These are phyloP conservation scores for Pleurotus pulmonarius DNA, from an alignment of 768 basidiomycete genomes.

Conservation along the genomic window DNA sequence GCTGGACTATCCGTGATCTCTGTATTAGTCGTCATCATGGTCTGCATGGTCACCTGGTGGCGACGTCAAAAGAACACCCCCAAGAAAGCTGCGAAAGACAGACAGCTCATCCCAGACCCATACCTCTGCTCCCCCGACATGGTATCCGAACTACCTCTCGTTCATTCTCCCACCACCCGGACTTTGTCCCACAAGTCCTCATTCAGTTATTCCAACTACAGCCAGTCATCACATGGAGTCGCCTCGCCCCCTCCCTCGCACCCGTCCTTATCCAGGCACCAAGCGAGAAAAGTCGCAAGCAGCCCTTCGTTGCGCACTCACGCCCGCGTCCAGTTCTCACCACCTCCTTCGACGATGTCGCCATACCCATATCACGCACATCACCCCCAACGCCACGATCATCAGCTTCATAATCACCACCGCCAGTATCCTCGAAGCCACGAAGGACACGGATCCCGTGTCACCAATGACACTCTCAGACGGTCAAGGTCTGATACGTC, in stretches of 20 bases:
- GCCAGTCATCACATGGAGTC: neutral
- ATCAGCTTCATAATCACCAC: neutral
- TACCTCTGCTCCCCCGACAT: neutral
- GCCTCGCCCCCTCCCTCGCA: neutral
- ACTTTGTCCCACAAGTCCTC: neutral
- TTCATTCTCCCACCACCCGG: neutral
- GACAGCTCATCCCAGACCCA: neutral
- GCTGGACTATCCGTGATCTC: neutral
- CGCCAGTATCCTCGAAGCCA: neutral
- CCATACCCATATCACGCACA: neutral
- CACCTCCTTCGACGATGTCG: neutral
- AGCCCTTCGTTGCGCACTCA: neutral
- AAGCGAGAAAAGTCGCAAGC: neutral
- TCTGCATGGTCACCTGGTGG: conserved; percentile 1
- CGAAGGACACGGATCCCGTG: neutral
- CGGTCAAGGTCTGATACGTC: neutral
- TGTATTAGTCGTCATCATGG: neutral
- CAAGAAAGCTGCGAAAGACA: neutral
- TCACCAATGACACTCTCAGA: neutral
- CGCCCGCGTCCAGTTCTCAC: neutral
- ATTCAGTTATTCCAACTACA: neutral
- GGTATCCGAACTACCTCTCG: neutral
- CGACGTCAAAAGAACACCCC: neutral
- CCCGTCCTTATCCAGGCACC: neutral
- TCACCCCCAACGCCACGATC: neutral